Conservation (phyloP, 306 rosid genomes). For the Fragaria ananassa region DNA sequence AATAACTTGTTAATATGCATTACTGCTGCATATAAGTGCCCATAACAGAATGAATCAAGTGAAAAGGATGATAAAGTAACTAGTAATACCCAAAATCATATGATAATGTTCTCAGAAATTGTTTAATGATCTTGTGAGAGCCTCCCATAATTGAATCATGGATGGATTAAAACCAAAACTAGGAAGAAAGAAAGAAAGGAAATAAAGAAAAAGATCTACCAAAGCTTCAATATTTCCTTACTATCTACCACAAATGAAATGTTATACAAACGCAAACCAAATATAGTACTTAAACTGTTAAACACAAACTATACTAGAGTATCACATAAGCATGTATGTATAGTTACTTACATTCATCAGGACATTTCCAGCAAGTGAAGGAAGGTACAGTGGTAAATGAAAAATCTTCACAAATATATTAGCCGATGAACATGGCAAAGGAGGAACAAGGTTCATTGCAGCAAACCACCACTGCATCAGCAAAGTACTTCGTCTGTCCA, state of each 20-base stretch:
- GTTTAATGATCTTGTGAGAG: neutral
- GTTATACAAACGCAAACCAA: neutral
- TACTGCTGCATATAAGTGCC: neutral
- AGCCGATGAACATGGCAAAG: neutral
- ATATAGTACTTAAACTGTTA: neutral
- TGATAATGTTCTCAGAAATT: neutral
- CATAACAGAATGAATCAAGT: conserved; percentile 1
- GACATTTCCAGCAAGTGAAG: conserved; percentile 1
- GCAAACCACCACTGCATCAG: neutral
- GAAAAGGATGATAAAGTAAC: neutral
- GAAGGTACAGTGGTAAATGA: neutral
- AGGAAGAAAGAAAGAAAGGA: neutral
- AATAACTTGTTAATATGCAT: neutral
- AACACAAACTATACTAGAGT: neutral
- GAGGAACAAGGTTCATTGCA: neutral
- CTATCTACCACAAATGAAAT: neutral
- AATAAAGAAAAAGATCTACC: neutral
- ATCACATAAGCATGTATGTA: neutral
- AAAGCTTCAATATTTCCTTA: neutral
- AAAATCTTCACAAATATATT: neutral
- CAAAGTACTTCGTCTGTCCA: neutral
- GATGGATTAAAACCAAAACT: neutral
- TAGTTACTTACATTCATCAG: neutral
- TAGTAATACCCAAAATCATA: neutral
- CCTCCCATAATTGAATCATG: neutral